These are phyloP conservation scores for Bassia scoparia DNA, from an alignment of 148 eudicot genomes.

Conservation along the genomic window DNA sequence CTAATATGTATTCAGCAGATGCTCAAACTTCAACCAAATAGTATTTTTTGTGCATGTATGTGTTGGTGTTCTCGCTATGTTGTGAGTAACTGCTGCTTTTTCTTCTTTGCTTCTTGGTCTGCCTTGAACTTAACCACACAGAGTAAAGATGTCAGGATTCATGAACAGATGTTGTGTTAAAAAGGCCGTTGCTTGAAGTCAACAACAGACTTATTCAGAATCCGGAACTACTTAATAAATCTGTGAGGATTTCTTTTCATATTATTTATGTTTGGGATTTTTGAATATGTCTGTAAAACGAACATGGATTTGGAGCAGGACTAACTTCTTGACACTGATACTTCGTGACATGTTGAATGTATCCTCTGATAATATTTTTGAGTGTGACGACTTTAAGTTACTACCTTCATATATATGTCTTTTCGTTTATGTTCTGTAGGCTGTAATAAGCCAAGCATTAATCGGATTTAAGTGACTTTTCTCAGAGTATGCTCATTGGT, in stretches of 20 bases:
- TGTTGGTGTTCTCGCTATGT: conserved; percentile 50
- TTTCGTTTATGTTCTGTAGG: too few relatives aligned
- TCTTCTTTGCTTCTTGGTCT: not conserved
- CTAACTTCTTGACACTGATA: too few relatives aligned
- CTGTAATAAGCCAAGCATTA: too few relatives aligned
- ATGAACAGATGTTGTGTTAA: conserved; percentile 79
- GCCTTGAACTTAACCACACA: too few relatives aligned
- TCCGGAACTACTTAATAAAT: conserved; percentile 64
- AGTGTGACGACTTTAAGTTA: too few relatives aligned
- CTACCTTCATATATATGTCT: too few relatives aligned
- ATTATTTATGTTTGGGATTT: not conserved
- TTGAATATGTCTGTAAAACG: not conserved
- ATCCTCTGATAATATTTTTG: too few relatives aligned
- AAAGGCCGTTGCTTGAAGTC: conserved; percentile 90
- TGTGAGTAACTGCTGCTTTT: conserved; percentile 39
- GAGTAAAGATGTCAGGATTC: conserved; percentile 4
- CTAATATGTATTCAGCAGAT: conserved; percentile 40
- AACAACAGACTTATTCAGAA: conserved; percentile 66
- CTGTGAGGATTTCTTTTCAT: conserved; percentile 37
- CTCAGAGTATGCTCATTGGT: too few relatives aligned
- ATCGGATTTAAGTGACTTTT: too few relatives aligned
- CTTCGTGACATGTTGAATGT: too few relatives aligned
- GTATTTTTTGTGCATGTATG: conserved; percentile 77
- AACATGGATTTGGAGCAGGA: too few relatives aligned
- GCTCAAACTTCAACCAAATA: conserved; percentile 77